Evolutionary conservation across 2,329 filamentous ascomycete species (phyloP).

Genomic region (Neoascochyta sp.): DNA sequence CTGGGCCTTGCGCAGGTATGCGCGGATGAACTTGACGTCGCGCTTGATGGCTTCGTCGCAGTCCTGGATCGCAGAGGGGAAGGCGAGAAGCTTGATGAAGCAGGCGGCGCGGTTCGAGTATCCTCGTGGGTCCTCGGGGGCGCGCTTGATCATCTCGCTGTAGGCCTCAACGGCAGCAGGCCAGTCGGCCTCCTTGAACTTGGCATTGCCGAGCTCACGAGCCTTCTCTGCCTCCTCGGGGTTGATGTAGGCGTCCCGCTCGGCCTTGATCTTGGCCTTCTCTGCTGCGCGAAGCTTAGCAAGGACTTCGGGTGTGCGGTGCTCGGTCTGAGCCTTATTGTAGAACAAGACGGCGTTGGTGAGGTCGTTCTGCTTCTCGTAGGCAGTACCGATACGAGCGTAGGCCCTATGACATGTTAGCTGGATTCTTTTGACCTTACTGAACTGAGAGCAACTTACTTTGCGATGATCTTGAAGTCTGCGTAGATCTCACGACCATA

Average conservation of each 20-base stretch:
- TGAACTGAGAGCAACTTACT: conserved; percentile 50
- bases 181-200: conserved; percentile 97
- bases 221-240: conserved; percentile 92
- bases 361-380: conserved; percentile 85
- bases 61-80: conserved; percentile 89
- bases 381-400: conserved; percentile 86
- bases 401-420: conserved; percentile 58
- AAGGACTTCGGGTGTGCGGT: conserved; percentile 90
- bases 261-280: conserved; percentile 73
- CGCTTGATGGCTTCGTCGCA: conserved; percentile 88
- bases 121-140: conserved; percentile 85
- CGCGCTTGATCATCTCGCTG: conserved; percentile 93
- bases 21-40: conserved; percentile 88
- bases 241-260: conserved; percentile 78
- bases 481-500: conserved; percentile 86
- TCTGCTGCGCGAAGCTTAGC: conserved; percentile 88
- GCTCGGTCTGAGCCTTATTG: conserved; percentile 90
- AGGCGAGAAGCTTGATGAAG: conserved; percentile 93
- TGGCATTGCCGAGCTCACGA: conserved; percentile 88
- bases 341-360: conserved; percentile 80
- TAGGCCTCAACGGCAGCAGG: conserved; percentile 92
- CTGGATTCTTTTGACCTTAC: neutral
- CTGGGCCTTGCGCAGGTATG: conserved; percentile 95
- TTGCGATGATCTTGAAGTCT: conserved; percentile 97
- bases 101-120: conserved; percentile 97